Evolutionary conservation across 2,329 filamentous ascomycete genomes (phyloP).

Genomic region (Trichophyton rubrum): DNA sequence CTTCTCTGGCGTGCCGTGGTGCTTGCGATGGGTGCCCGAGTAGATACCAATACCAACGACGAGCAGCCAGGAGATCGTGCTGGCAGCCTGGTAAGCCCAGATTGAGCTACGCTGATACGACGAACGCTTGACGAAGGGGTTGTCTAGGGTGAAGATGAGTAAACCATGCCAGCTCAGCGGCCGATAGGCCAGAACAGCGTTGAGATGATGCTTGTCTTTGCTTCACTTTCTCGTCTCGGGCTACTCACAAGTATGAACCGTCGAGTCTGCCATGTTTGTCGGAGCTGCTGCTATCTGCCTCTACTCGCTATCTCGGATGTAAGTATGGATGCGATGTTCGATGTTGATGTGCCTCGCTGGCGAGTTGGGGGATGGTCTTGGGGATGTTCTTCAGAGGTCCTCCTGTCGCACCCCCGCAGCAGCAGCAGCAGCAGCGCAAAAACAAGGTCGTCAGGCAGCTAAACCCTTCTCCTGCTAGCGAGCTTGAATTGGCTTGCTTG

Average conservation of each 20-base stretch:
- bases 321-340: neutral
- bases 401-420: neutral
- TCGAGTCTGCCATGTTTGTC: neutral
- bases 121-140: constrained; percentile 64
- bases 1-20: constrained; percentile 23
- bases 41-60: constrained; percentile 60
- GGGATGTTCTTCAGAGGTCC: neutral
- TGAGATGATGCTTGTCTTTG: neutral
- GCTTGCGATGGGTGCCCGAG: constrained; percentile 50
- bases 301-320: neutral
- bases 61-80: constrained; percentile 61
- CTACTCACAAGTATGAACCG: neutral
- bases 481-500: neutral
- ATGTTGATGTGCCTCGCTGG: neutral
- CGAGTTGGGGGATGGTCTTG: neutral
- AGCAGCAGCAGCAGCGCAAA: neutral
- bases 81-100: constrained; percentile 62
- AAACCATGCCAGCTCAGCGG: neutral
- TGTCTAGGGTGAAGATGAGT: constrained; percentile 39
- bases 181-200: neutral
- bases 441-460: neutral
- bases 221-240: neutral
- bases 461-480: neutral
- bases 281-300: neutral
- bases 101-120: constrained; percentile 50